phyloP scores from a whole-genome alignment of 371 early-diverging fungal genomes.

The Thermomucor indicae-seudaticae region DNA sequence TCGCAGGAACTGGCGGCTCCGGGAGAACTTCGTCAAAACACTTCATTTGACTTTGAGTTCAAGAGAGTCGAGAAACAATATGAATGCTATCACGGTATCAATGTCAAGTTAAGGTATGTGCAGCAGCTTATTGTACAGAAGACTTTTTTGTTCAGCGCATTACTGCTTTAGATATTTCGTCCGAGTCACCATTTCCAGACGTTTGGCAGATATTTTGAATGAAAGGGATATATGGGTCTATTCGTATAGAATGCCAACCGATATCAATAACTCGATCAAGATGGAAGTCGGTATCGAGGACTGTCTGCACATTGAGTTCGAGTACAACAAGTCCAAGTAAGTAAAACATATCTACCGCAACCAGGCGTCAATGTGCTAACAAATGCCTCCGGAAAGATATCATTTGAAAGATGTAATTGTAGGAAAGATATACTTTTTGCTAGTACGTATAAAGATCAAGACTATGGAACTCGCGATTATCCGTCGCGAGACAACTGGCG shows the following conservation, averaged over 20 bases:
- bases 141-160: neutral
- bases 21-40: slow-evolving; percentile 74
- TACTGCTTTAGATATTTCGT: slow-evolving; percentile 69
- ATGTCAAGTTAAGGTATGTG: slow-evolving; percentile 76
- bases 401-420: slow-evolving; percentile 97
- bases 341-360: slow-evolving; percentile 7
- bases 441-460: slow-evolving; percentile 99
- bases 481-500: slow-evolving; percentile 95
- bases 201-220: slow-evolving; percentile 71
- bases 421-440: slow-evolving; percentile 96
- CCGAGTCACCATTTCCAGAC: slow-evolving; percentile 77
- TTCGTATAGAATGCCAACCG: slow-evolving; percentile 82
- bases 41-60: slow-evolving; percentile 84
- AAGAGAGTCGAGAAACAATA: slow-evolving; percentile 92
- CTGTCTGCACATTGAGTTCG: slow-evolving; percentile 92
- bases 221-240: slow-evolving; percentile 88
- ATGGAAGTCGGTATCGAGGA: slow-evolving; percentile 98
- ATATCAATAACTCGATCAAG: slow-evolving; percentile 85
- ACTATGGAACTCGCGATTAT: slow-evolving; percentile 98
- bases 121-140: neutral
- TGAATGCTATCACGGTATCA: slow-evolving; percentile 88
- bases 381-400: no score
- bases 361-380: no score
- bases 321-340: slow-evolving; percentile 90
- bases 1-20: slow-evolving; percentile 87